Conservation (phyloP, 306 rosid genomes). For the Prunus mume region DNA sequence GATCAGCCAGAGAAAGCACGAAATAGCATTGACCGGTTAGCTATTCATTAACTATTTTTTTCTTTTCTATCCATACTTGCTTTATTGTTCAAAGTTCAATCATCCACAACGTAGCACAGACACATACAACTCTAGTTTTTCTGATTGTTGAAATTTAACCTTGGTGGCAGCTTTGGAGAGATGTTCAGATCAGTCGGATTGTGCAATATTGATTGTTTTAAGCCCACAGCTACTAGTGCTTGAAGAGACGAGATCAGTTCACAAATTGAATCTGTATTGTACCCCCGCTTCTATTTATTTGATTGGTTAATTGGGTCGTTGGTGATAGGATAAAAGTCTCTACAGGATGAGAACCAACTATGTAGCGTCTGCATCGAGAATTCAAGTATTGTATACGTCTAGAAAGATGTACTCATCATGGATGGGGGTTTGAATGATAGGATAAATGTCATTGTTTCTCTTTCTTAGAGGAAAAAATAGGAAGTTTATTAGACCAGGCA, state of each 20-base stretch:
- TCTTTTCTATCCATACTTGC: neutral
- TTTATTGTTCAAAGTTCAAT: neutral
- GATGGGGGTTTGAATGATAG: neutral
- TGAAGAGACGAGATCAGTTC: slow-evolving; percentile 35
- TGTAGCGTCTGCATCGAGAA: neutral
- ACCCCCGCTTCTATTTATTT: slow-evolving; percentile 32
- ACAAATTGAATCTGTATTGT: slow-evolving; percentile 29
- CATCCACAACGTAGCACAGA: neutral
- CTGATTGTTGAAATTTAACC: slow-evolving; percentile 32
- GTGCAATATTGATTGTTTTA: slow-evolving; percentile 93
- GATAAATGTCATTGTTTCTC: slow-evolving; percentile 37
- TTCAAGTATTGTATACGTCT: neutral
- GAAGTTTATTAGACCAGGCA: slow-evolving; percentile 37
- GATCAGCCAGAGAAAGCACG: slow-evolving; percentile 69
- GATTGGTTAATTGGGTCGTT: slow-evolving; percentile 46
- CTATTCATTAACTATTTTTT: neutral
- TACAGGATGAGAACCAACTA: neutral
- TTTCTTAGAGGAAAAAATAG: slow-evolving; percentile 27
- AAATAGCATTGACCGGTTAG: slow-evolving; percentile 85
- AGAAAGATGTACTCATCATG: neutral
- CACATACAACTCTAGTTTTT: slow-evolving; percentile 10
- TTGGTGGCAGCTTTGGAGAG: slow-evolving; percentile 73
- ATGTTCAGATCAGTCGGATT: slow-evolving; percentile 91
- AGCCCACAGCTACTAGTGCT: slow-evolving; percentile 61
- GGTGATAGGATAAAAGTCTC: slow-evolving; percentile 12